phyloP scores from a whole-genome alignment of 768 basidiomycete genomes.

The Gymnopilus dilepis region DNA sequence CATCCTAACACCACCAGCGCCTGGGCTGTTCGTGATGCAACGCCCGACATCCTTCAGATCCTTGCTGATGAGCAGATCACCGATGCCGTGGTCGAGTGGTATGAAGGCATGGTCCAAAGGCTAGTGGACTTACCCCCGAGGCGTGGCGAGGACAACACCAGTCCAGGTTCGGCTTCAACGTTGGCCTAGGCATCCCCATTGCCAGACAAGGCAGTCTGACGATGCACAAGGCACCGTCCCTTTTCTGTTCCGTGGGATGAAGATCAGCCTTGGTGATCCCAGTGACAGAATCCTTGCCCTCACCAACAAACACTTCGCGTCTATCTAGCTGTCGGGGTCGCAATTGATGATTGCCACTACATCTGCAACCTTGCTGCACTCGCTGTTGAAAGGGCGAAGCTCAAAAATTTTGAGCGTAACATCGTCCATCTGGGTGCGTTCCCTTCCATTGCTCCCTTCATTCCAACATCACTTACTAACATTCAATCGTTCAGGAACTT shows the following conservation, averaged over 20 bases:
- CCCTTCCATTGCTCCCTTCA: constrained; percentile 11
- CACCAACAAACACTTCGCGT: constrained; percentile 15
- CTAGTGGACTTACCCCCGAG: too few species aligned
- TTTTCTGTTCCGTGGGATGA: too few species aligned
- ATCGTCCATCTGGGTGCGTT: constrained; percentile 21
- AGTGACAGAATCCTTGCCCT: constrained; percentile 19
- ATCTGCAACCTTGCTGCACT: constrained; percentile 33
- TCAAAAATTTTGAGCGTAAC: constrained; percentile 19
- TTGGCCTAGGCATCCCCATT: too few species aligned
- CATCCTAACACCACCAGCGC: constrained; percentile 38
- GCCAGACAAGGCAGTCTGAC: too few species aligned
- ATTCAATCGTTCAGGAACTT: constrained; percentile 16
- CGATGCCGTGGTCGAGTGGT: constrained; percentile 44
- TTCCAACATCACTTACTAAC: constrained; percentile 12
- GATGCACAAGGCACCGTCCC: too few species aligned
- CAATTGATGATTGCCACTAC: constrained; percentile 26
- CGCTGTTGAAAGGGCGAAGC: constrained; percentile 25
- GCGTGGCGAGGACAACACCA: too few species aligned
- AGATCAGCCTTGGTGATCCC: too few species aligned
- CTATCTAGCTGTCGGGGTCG: constrained; percentile 26
- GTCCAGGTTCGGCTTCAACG: too few species aligned
- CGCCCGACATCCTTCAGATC: constrained; percentile 41
- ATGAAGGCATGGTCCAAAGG: too few species aligned
- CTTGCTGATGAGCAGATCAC: constrained; percentile 36
- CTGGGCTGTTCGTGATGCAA: constrained; percentile 34